Percentiles rank a stretch among this genome's conserved stretches.
Evolutionary conservation across 768 basidiomycete species (phyloP).

Genomic region (Crassisporium funariophilum): DNA sequence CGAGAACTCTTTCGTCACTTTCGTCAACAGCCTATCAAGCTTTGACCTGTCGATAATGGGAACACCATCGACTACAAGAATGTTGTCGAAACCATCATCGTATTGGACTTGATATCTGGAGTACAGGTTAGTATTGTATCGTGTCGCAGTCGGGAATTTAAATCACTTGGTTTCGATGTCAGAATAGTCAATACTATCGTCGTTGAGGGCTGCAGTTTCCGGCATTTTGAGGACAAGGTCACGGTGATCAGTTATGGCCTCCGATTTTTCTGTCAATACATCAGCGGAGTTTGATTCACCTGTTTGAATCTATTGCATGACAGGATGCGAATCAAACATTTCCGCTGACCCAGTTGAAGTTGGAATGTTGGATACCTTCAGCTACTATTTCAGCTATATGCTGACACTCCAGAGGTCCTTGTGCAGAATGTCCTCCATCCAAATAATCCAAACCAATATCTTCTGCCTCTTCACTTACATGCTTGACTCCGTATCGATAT

Average conservation of each 20-base stretch:
- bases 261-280: slow-evolving; percentile 18
- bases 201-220: slow-evolving; percentile 40
- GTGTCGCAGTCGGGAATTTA: not conserved
- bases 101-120: slow-evolving; percentile 81
- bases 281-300: slow-evolving; percentile 17
- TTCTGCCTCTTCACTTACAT: no score
- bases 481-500: no score
- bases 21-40: slow-evolving; percentile 77
- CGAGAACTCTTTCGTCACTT: slow-evolving; percentile 82
- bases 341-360: no score
- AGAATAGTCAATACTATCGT: slow-evolving; percentile 80
- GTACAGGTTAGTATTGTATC: slow-evolving; percentile 2
- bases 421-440: no score
- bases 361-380: no score
- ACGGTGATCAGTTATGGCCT: slow-evolving; percentile 9
- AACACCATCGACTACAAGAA: slow-evolving; percentile 90
- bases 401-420: no score
- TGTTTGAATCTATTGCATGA: not conserved
- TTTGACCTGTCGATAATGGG: slow-evolving; percentile 89
- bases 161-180: slow-evolving; percentile 87
- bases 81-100: slow-evolving; percentile 87
- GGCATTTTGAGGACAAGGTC: slow-evolving; percentile 43
- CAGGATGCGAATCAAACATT: no score
- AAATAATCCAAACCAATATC: no score
- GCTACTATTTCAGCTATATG: no score